Base-by-base conservation (phyloP, 192 early-diverging fungal genomes). In the Allomyces macrogynus region DNA sequence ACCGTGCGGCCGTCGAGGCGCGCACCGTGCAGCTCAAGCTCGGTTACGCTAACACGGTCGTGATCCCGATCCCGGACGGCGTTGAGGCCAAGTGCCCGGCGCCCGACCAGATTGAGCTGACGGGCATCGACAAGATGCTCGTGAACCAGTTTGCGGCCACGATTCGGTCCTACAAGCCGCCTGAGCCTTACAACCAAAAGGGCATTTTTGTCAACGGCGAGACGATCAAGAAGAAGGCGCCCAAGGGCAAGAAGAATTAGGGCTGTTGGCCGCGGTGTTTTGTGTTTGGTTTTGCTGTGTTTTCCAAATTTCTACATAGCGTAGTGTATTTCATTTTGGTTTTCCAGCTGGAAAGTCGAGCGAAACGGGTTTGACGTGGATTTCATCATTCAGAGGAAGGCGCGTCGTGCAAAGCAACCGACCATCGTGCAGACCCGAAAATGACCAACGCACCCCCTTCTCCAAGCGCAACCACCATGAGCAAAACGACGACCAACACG, bases 181-280 rank as follows among this genome's bases (percentile, higher is more conserved):
- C 95, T 40, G 95, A 99, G 77, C 95, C 95, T 42, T 99, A 96
- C 69, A 99, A 99, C 78, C 93, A 94, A 74, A 99, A 99, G 81
- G 96, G 96, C 67, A 91, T 96, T 57, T 99, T 99, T 81, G 86
- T 99, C 64, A 87, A 89, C 32, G 92, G 93, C 70, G 92, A 99
- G 78, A 97, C 93, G 8, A 99, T 99, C 71, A 88, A 87, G 72
- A 96, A 96, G 83, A 99, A 95, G 86, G 20, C 12, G 49, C 49
- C 49, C 49, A 89, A 89, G 64, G 87, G 89, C 68, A 98, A 95
- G 83, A 98, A 94, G 81, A 40, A 40, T 8, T 40, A 40, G 32
- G 32, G 8, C 5, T 7, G 32, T 40, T 8, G 26, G 26, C 26
- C 26, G 26, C 26, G 26, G 4, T 40, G 3, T 40, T 40, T 40